A percentile compares a stretch with the other conserved stretches of the same genome.
Conservation (phyloP, 164 flowering plant genomes). For the Platanus orientalis region DNA sequence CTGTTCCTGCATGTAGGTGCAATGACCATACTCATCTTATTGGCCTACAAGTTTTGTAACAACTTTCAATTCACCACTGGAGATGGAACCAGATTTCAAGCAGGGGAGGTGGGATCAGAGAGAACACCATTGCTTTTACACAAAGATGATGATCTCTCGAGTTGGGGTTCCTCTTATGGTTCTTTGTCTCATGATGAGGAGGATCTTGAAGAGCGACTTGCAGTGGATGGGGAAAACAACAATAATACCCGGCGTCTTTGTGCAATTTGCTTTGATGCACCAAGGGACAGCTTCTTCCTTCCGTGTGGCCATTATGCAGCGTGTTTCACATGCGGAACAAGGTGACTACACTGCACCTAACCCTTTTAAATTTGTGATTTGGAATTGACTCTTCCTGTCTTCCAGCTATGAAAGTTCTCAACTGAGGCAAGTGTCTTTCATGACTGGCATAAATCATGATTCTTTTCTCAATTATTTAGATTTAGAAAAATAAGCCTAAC, state of each 20-base stretch:
- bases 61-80: slow-evolving; percentile 28
- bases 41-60: slow-evolving; percentile 39
- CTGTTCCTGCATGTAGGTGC: slow-evolving; percentile 41
- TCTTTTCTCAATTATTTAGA: not conserved
- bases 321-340: slow-evolving; percentile 74
- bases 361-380: not conserved
- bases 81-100: slow-evolving; percentile 19
- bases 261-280: slow-evolving; percentile 81
- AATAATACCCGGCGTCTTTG: slow-evolving; percentile 52
- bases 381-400: no score
- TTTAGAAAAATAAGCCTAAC: no score
- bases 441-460: no score
- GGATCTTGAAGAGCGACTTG: slow-evolving; percentile 37
- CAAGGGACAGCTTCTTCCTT: slow-evolving; percentile 88
- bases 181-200: slow-evolving; percentile 59
- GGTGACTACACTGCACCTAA: slow-evolving; percentile 33
- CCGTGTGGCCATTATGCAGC: slow-evolving; percentile 92
- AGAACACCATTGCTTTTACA: slow-evolving; percentile 54
- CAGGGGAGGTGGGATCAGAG: slow-evolving; percentile 28
- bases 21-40: slow-evolving; percentile 39
- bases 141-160: slow-evolving; percentile 66
- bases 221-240: slow-evolving; percentile 40
- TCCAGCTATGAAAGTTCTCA: no score
- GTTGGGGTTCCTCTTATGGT: slow-evolving; percentile 78
- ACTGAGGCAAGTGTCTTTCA: no score